These are phyloP conservation scores for Boletus hoseneyae DNA, from an alignment of 1,284 basidiomycete species.

Conservation along the genomic window DNA sequence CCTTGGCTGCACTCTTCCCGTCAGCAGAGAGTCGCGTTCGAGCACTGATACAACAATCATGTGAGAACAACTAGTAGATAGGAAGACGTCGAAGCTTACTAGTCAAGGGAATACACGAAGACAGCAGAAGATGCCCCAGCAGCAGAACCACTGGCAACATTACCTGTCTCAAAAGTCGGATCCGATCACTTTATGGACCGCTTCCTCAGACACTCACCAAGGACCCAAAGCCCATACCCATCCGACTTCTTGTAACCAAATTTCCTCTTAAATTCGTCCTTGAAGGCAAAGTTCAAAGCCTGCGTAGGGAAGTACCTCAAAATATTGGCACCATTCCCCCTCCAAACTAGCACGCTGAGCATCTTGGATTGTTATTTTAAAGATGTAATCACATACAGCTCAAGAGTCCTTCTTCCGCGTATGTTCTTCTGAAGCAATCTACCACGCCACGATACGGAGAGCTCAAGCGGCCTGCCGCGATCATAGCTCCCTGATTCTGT, in stretches of 20 bases:
- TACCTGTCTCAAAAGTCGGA: constrained; percentile 32
- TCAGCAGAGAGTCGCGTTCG: constrained; percentile 56
- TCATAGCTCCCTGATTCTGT: constrained; percentile 61
- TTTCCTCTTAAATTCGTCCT: constrained; percentile 47
- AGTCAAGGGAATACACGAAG: constrained; percentile 63
- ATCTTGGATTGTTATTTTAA: neutral
- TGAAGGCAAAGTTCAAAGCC: constrained; percentile 53
- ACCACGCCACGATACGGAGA: constrained; percentile 58
- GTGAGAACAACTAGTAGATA: neutral
- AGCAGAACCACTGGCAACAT: constrained; percentile 44
- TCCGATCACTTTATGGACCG: neutral
- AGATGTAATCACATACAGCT: constrained; percentile 32
- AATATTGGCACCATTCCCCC: constrained; percentile 62
- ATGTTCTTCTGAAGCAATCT: constrained; percentile 57
- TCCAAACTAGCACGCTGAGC: constrained; percentile 44
- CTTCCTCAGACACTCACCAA: constrained; percentile 14
- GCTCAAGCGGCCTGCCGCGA: constrained; percentile 54
- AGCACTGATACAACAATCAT: constrained; percentile 32
- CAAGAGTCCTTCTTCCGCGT: constrained; percentile 51
- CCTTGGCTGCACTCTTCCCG: constrained; percentile 43
- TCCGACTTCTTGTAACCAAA: constrained; percentile 54
- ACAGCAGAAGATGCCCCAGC: constrained; percentile 49
- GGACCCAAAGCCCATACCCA: constrained; percentile 53
- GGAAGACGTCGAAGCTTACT: constrained; percentile 30
- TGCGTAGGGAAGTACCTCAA: constrained; percentile 67